Evolutionary conservation across 2,329 filamentous ascomycete genomes (phyloP).

Genomic region (Colletotrichum neosansevieriae): DNA sequence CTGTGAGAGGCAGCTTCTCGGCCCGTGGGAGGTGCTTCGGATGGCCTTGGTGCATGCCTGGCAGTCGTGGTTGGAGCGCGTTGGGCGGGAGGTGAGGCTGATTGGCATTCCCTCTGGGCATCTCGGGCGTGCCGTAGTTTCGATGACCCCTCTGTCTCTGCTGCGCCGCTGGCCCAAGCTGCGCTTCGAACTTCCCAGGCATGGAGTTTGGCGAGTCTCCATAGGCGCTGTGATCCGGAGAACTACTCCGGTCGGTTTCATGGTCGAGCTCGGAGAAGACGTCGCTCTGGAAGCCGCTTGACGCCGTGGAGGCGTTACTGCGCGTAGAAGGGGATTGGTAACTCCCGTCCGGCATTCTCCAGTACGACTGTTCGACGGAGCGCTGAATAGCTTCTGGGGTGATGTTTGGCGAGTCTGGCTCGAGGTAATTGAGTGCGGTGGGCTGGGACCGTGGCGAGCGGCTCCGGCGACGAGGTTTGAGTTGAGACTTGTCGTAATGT

Average conservation of each 20-base stretch:
- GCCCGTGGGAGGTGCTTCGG: slow-evolving; percentile 52
- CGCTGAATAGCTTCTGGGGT: slow-evolving; percentile 50
- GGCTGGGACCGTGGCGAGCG: slow-evolving; percentile 38
- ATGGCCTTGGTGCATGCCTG: slow-evolving; percentile 47
- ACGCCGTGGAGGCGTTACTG: slow-evolving; percentile 58
- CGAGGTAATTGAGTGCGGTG: slow-evolving; percentile 66
- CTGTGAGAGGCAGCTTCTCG: slow-evolving; percentile 61
- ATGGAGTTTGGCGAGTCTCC: slow-evolving; percentile 42
- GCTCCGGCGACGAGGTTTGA: slow-evolving; percentile 36
- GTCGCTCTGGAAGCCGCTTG: slow-evolving; percentile 66
- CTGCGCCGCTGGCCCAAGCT: slow-evolving; percentile 19
- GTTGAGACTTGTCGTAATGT: slow-evolving; percentile 40
- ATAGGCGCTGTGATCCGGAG: slow-evolving; percentile 55
- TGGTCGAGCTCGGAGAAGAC: slow-evolving; percentile 52
- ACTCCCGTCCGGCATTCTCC: slow-evolving; percentile 43
- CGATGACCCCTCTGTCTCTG: slow-evolving; percentile 39
- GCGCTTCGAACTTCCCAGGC: slow-evolving; percentile 29
- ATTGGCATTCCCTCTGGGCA: slow-evolving; percentile 54
- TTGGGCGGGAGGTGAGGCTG: slow-evolving; percentile 52
- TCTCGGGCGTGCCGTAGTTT: slow-evolving; percentile 57
- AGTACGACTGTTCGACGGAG: slow-evolving; percentile 47
- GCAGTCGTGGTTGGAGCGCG: slow-evolving; percentile 52
- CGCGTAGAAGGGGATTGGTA: slow-evolving; percentile 47
- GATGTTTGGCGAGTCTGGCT: slow-evolving; percentile 66
- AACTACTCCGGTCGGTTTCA: slow-evolving; percentile 60